Conservation (phyloP, 2,329 filamentous ascomycete species). For the Sporothrix pseudoabietina region DNA sequence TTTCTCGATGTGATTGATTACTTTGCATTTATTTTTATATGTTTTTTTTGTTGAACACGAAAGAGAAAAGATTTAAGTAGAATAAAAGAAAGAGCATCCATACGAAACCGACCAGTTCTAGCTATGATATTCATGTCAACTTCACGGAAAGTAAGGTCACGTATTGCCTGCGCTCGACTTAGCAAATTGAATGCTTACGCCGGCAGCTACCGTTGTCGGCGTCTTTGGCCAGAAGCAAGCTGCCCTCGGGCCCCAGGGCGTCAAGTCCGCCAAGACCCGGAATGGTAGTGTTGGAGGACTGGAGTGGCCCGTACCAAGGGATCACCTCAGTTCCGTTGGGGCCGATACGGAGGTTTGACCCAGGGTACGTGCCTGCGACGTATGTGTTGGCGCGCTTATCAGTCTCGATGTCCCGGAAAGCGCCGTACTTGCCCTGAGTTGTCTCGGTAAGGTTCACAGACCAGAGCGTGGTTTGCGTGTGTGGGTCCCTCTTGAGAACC, state of each 20-base stretch:
- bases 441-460: constrained; percentile 41
- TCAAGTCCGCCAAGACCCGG: constrained; percentile 40
- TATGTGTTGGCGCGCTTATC: constrained; percentile 44
- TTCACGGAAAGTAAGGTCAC: too few relatives aligned
- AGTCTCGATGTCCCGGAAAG: constrained; percentile 47
- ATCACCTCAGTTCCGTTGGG: constrained; percentile 38
- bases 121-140: not conserved
- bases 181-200: not conserved
- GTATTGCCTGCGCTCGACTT: too few relatives aligned
- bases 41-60: too few relatives aligned
- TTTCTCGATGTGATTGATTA: too few relatives aligned
- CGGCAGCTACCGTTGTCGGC: constrained; percentile 37
- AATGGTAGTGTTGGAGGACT: constrained; percentile 37
- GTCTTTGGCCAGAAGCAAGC: constrained; percentile 42
- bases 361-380: constrained; percentile 45
- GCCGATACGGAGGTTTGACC: constrained; percentile 43
- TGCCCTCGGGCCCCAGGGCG: constrained; percentile 32
- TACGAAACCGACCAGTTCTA: too few relatives aligned
- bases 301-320: constrained; percentile 42
- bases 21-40: too few relatives aligned
- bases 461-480: constrained; percentile 39
- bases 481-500: constrained; percentile 43
- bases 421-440: constrained; percentile 41
- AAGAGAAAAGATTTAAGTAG: not conserved
- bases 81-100: not conserved